Conservation (phyloP, 2,329 filamentous ascomycete species). For the Tolypocladium sp. region DNA sequence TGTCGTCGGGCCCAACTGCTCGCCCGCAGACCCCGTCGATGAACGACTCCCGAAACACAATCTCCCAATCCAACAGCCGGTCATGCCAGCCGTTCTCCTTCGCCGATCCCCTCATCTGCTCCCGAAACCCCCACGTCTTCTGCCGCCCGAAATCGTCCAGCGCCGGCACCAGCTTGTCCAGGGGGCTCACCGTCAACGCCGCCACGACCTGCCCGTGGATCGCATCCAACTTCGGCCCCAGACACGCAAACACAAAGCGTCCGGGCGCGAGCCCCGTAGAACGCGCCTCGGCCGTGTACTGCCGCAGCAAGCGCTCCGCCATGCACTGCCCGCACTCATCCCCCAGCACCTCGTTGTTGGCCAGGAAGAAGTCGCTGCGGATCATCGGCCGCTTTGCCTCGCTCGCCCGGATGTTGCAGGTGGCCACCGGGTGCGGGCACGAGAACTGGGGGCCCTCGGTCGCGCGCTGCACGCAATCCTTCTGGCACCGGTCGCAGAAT, state of each 20-base stretch:
- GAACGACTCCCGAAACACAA: not conserved
- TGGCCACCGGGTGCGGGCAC: not conserved
- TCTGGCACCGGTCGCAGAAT: not conserved
- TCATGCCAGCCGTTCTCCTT: not conserved
- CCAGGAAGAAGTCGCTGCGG: not conserved
- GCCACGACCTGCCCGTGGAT: not conserved
- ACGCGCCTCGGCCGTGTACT: not conserved
- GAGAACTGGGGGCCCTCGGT: not conserved
- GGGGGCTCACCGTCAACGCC: not conserved
- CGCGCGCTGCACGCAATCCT: not conserved
- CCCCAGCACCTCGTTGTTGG: not conserved
- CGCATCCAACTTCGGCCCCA: not conserved
- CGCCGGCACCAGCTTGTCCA: not conserved
- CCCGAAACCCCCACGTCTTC: not conserved
- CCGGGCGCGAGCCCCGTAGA: not conserved
- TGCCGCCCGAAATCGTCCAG: not conserved
- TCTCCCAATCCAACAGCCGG: not conserved
- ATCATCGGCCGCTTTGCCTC: not conserved
- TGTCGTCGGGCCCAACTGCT: not conserved
- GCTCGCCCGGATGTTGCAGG: not conserved
- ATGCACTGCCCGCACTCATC: not conserved
- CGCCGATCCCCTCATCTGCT: not conserved
- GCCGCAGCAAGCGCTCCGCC: not conserved
- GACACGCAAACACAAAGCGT: not conserved
- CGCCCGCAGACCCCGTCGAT: not conserved